These are phyloP conservation scores for Canavalia ensiformis DNA, from an alignment of 306 rosid genomes.

Conservation along the genomic window DNA sequence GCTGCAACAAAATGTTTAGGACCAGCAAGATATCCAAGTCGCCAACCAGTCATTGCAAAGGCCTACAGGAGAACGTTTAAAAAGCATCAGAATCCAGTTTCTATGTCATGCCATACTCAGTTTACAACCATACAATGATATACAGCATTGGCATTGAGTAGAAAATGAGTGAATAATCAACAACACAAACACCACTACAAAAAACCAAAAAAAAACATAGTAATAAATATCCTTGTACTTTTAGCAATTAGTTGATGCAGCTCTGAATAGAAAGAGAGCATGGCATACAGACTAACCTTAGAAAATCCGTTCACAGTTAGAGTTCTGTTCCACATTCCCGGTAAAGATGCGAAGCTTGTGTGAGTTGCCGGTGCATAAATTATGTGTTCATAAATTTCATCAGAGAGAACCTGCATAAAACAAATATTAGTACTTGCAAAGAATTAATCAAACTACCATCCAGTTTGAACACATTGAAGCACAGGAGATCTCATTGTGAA, in stretches of 20 bases:
- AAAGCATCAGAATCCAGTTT: constrained; percentile 48
- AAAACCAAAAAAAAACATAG: neutral
- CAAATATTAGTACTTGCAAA: constrained; percentile 38
- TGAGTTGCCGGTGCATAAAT: constrained; percentile 94
- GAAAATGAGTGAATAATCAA: constrained; percentile 12
- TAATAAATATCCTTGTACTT: neutral
- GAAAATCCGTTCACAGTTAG: constrained; percentile 96
- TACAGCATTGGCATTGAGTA: constrained; percentile 18
- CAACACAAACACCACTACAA: constrained; percentile 19
- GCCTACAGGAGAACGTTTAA: constrained; percentile 62
- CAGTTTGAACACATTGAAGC: constrained; percentile 26
- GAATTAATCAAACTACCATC: neutral
- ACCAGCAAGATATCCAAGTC: constrained; percentile 96
- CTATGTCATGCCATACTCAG: neutral
- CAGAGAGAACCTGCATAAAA: constrained; percentile 79
- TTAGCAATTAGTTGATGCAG: neutral
- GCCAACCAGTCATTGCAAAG: constrained; percentile 99
- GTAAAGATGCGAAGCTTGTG: constrained; percentile 95
- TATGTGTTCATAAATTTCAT: constrained; percentile 95
- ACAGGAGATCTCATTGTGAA: constrained; percentile 15
- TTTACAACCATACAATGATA: constrained; percentile 12
- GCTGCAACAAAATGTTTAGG: constrained; percentile 92
- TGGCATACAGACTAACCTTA: constrained; percentile 61
- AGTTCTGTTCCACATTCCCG: constrained; percentile 97
- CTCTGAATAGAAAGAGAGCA: constrained; percentile 20